phyloP scores from a whole-genome alignment of 108 stramenopile species.

The Aurantiochytrium sp. region DNA sequence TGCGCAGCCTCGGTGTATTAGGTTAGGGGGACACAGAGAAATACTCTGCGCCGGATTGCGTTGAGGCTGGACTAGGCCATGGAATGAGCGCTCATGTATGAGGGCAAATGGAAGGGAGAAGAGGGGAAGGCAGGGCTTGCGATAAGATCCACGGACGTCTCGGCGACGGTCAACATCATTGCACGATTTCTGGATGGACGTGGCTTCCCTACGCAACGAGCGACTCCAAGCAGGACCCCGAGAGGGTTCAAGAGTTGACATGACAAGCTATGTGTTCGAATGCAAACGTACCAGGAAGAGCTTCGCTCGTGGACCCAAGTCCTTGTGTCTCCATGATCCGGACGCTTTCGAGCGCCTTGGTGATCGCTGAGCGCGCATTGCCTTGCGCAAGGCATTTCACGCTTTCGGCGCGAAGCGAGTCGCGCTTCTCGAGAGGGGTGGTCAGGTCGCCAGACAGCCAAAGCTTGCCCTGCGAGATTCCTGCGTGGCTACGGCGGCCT shows the following conservation, averaged over 20 bases:
- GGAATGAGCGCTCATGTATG: no score
- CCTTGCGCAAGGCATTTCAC: neutral
- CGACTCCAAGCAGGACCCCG: neutral
- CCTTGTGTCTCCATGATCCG: neutral
- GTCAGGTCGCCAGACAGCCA: neutral
- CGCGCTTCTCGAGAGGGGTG: neutral
- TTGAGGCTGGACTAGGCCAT: neutral
- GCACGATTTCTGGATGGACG: neutral
- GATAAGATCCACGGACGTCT: neutral
- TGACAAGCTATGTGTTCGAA: neutral
- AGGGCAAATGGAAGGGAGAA: neutral
- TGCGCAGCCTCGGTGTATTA: neutral
- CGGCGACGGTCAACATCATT: neutral
- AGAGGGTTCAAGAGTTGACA: neutral
- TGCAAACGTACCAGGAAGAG: neutral
- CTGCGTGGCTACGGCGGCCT: neutral
- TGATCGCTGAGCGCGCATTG: neutral
- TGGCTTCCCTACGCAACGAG: neutral
- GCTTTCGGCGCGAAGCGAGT: neutral
- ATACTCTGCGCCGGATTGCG: neutral
- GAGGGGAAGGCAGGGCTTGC: neutral
- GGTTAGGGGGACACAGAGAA: neutral
- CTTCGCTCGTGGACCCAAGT: neutral
- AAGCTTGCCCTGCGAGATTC: neutral
- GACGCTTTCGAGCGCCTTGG: neutral